Evolutionary conservation across 352 stramenopile species (phyloP).

Genomic region (Pythium pyrilobum): DNA sequence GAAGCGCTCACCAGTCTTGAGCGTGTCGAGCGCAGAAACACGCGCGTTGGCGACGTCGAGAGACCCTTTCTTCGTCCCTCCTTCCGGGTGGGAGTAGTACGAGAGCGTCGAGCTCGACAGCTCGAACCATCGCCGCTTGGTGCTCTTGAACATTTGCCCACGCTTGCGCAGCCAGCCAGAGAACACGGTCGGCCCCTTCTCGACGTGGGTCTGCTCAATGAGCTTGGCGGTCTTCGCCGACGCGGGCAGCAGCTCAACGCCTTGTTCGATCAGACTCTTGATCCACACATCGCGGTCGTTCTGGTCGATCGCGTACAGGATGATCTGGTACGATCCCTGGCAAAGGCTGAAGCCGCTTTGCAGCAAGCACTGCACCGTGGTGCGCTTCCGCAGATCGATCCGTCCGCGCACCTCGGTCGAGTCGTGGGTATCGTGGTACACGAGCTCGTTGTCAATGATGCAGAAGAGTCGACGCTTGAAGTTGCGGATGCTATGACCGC

Average conservation of each 20-base stretch:
- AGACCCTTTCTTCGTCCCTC: conserved; percentile 65
- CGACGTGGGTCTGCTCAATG: conserved; percentile 46
- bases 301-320: conserved; percentile 73
- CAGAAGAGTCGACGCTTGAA: conserved; percentile 86
- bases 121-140: conserved; percentile 86
- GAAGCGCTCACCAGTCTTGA: conserved; percentile 77
- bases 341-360: conserved; percentile 75
- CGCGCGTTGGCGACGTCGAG: conserved; percentile 52
- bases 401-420: conserved; percentile 67
- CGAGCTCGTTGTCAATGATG: conserved; percentile 80
- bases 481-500: conserved; percentile 64
- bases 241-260: conserved; percentile 53
- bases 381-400: conserved; percentile 66
- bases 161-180: conserved; percentile 83
- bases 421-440: conserved; percentile 82
- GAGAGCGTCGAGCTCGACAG: conserved; percentile 59
- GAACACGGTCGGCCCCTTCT: conserved; percentile 57
- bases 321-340: conserved; percentile 72
- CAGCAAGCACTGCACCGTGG: conserved; percentile 52
- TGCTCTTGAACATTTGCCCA: conserved; percentile 79
- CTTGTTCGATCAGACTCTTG: conserved; percentile 65
- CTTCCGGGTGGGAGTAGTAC: conserved; percentile 76
- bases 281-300: conserved; percentile 83
- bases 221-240: conserved; percentile 48
- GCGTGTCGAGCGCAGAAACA: conserved; percentile 63